Conservation (phyloP, 306 rosid genomes). For the Cucumis hystrix region DNA sequence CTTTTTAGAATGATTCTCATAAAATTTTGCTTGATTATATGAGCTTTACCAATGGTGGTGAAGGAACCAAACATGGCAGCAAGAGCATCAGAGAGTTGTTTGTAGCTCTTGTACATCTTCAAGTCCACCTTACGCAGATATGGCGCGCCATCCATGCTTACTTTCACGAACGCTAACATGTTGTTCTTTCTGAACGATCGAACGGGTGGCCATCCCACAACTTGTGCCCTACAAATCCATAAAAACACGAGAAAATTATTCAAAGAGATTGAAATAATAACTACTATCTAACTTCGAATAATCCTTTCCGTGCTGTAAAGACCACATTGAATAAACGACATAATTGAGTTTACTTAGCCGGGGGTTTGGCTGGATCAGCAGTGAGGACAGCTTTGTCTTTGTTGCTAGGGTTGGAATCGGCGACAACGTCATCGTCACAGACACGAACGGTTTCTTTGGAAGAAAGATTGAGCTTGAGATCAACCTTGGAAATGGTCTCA, state of each 20-base stretch:
- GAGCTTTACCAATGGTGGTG: constrained; percentile 8
- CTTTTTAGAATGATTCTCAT: too few species aligned
- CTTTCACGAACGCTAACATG: constrained; percentile 29
- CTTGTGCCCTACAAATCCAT: not conserved
- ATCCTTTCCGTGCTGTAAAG: too few species aligned
- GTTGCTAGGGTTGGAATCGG: not conserved
- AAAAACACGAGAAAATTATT: not conserved
- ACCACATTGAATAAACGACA: too few species aligned
- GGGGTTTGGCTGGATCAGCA: constrained; percentile 60
- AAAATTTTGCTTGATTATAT: too few species aligned
- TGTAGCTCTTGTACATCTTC: constrained; percentile 36
- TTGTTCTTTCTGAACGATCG: constrained; percentile 4
- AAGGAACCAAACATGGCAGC: constrained; percentile 50
- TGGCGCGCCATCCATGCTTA: constrained; percentile 22
- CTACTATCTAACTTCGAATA: not conserved
- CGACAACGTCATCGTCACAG: not conserved
- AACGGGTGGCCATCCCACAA: constrained; percentile 7
- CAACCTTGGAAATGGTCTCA: constrained; percentile 13
- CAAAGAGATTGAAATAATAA: not conserved
- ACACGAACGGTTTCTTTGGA: constrained; percentile 6
- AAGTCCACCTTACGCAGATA: constrained; percentile 56
- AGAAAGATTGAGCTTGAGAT: constrained; percentile 36
- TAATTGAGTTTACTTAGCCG: constrained; percentile 53
- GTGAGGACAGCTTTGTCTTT: constrained; percentile 33
- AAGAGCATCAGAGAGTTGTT: constrained; percentile 38